These are phyloP conservation scores for Kandelia obovata DNA, from an alignment of 345 rosid species.

Conservation along the genomic window DNA sequence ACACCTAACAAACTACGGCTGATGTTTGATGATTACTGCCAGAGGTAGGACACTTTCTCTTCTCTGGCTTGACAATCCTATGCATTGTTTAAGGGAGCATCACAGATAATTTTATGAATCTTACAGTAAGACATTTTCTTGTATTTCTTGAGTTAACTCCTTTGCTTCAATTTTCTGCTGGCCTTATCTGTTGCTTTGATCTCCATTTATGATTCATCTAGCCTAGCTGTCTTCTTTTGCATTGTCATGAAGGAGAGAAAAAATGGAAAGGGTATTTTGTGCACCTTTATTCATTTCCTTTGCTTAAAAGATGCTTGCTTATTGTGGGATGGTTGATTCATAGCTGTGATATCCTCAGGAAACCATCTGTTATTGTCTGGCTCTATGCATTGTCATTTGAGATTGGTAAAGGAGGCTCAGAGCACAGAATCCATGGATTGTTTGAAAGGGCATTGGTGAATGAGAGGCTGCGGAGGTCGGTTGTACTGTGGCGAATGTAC, in stretches of 20 bases:
- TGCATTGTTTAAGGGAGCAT: neutral
- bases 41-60: conserved; percentile 39
- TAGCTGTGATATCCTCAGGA: conserved; percentile 43
- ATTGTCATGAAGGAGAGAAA: neutral
- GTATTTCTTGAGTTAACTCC: too few relatives aligned
- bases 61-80: neutral
- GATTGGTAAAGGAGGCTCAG: conserved; percentile 61
- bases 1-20: conserved; percentile 74
- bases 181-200: neutral
- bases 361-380: conserved; percentile 67
- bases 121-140: too few relatives aligned
- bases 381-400: conserved; percentile 77
- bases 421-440: conserved; percentile 71
- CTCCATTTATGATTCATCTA: neutral
- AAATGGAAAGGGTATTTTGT: neutral
- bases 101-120: too few relatives aligned
- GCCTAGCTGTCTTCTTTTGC: neutral
- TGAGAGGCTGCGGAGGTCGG: conserved; percentile 51
- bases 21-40: conserved; percentile 63
- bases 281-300: neutral
- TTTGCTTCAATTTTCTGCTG: too few relatives aligned
- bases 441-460: conserved; percentile 83
- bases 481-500: conserved; percentile 84
- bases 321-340: neutral
- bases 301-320: neutral